A percentile compares a stretch with the other conserved stretches of the same genome.
Conservation (phyloP, 2,329 filamentous ascomycete genomes). For the Penicillium sp. region DNA sequence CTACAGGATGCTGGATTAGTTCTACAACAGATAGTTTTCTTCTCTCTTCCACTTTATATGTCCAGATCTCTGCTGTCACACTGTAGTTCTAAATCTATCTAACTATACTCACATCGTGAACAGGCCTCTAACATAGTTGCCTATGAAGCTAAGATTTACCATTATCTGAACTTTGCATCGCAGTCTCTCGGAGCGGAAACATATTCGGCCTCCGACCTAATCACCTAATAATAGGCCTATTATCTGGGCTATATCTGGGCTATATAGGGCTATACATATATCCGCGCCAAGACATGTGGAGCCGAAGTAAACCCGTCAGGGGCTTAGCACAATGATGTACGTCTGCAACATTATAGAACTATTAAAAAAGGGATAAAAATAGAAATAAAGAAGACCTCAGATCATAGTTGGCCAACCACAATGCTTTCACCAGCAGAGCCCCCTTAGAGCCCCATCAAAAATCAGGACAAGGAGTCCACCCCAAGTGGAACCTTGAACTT, state of each 20-base stretch:
- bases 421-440: neutral
- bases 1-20: too few relatives aligned
- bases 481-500: neutral
- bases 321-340: neutral
- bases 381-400: neutral
- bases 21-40: too few relatives aligned
- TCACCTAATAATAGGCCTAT: neutral
- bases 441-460: neutral
- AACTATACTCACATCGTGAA: neutral
- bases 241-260: too few relatives aligned
- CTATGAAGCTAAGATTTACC: neutral
- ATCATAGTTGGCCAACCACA: neutral
- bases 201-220: neutral
- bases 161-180: neutral
- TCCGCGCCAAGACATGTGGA: neutral
- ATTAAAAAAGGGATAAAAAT: neutral
- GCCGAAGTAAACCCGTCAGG: neutral
- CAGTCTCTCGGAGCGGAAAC: neutral
- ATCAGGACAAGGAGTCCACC: too few relatives aligned
- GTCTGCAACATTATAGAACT: too few relatives aligned
- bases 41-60: too few relatives aligned
- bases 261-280: neutral
- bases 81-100: neutral
- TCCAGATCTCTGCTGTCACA: neutral
- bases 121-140: too few relatives aligned